phyloP scores from a whole-genome alignment of 179 eudicot species.

The Vitellaria paradoxa region DNA sequence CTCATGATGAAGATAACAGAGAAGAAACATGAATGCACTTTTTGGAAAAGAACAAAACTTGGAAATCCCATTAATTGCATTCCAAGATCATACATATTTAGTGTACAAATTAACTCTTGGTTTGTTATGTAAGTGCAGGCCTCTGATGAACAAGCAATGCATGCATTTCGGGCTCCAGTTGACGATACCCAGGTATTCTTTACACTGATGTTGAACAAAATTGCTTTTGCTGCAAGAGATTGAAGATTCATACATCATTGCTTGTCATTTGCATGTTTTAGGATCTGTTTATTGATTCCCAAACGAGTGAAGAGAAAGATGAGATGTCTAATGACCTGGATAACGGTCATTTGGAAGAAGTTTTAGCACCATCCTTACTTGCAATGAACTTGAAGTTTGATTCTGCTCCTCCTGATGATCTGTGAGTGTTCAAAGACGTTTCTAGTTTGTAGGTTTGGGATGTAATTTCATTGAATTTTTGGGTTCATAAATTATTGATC shows the following conservation, averaged over 20 bases:
- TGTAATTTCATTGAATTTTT: not conserved
- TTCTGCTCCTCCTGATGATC: conserved; percentile 67
- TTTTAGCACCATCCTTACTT: conserved; percentile 59
- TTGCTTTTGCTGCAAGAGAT: not conserved
- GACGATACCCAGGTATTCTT: conserved; percentile 72
- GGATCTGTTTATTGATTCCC: conserved; percentile 74
- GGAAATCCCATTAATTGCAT: not conserved
- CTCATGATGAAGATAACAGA: not conserved
- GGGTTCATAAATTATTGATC: not conserved
- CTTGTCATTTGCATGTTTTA: conserved; percentile 21
- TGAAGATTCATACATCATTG: not conserved
- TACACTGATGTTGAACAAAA: not conserved
- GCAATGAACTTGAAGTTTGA: conserved; percentile 67
- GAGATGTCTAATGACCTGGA: conserved; percentile 28
- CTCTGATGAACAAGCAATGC: conserved; percentile 36
- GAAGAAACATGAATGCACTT: not conserved
- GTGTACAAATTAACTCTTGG: conserved; percentile 2
- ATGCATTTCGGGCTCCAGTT: conserved; percentile 59
- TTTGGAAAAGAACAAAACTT: not conserved
- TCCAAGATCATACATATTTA: not conserved
- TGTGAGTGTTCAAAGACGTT: conserved; percentile 34
- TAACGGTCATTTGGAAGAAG: conserved; percentile 43
- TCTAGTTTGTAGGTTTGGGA: not conserved
- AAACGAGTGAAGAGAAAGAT: conserved; percentile 38
- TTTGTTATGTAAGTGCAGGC: conserved; percentile 35